Evolutionary conservation across 2,329 filamentous ascomycete species (phyloP).

Genomic region (Raffaelea albimanens): DNA sequence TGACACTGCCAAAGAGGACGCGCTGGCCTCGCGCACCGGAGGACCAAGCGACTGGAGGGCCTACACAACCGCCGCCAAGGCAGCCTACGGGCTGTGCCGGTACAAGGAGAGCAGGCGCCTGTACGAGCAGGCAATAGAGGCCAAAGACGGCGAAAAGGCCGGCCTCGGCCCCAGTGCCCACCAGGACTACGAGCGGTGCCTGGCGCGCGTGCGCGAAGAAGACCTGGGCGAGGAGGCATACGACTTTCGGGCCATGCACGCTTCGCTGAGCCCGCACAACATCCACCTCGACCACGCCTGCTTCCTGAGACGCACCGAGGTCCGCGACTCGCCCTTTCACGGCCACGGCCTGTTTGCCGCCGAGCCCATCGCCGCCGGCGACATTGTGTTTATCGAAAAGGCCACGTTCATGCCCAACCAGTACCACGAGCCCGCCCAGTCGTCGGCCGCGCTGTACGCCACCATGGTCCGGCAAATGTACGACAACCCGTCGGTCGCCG

Average conservation of each 20-base stretch:
- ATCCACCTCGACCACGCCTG: constrained; percentile 23
- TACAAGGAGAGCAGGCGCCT: constrained; percentile 12
- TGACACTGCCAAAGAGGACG: constrained; percentile 22
- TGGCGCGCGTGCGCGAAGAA: constrained; percentile 18
- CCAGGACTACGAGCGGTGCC: background rate
- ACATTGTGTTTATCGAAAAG: constrained; percentile 33
- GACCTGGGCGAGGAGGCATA: constrained; percentile 17
- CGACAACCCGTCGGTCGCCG: constrained; percentile 20
- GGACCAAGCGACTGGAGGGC: background rate
- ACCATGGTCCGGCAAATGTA: constrained; percentile 24
- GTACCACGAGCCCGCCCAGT: constrained; percentile 25
- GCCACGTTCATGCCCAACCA: constrained; percentile 30
- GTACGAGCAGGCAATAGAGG: constrained; percentile 2
- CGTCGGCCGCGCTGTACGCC: constrained; percentile 33
- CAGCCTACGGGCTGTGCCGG: constrained; percentile 24
- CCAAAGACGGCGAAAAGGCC: background rate
- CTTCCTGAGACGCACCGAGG: constrained; percentile 22
- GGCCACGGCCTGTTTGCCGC: constrained; percentile 34
- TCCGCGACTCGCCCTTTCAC: constrained; percentile 21
- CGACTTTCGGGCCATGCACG: constrained; percentile 19
- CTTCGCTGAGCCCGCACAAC: background rate
- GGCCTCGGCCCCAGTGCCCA: background rate
- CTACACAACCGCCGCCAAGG: constrained; percentile 22
- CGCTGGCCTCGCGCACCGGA: constrained; percentile 18
- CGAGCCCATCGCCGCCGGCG: constrained; percentile 24